Base-by-base conservation (phyloP, 192 early-diverging fungal species). In the Backusella luteola region DNA sequence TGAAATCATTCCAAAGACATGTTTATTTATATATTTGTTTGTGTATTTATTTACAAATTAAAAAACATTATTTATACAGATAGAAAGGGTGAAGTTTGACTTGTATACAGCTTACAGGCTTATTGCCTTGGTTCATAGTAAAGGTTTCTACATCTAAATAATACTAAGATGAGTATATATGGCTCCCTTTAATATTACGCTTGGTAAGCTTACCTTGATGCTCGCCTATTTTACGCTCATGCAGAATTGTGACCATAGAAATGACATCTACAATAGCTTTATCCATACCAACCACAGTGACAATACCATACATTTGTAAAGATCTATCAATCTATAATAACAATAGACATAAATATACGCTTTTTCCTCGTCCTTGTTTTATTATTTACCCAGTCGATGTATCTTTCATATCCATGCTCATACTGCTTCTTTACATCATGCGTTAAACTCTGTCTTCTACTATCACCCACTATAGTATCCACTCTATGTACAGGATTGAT, bases 381-480 rank as follows among this genome's bases (percentile, higher is more conserved):
- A 2, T 42, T 32, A 32, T 32, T 46, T 75, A 75, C 74, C 74
- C 74, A 75, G 26, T 67, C 63, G 42, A 75, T 67, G 46, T 75
- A 75, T 66, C 74, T 21, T 44, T 75, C 74, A 68, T 75, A 75
- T n/a, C 74, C 74, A 44, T 75, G 74, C 23, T 75, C 74, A 15
- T 63, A 63, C 34, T 66, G 56, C 3, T 52, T 74, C n/a, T 59
- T 34, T 35, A 19, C 26, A 17, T 44, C n/a, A 9, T 29, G 11
- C 0, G 7, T 21, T 38, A 69, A 38, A 14, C 68, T 69, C 35
- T 69, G 36, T 69, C 68, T 69, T 39, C 34, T 11, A 38, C 36
- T 41, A 38, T 21, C 68, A 12, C 23, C 17, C 12, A 0, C 5
- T 14, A 32, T 39, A 46, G 6, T 44, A 19, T 71, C 70, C 49